Evolutionary conservation across 352 stramenopile species (phyloP), one percentile per base, ranked within the genome.

Genomic region (Phytophthora fragariaefolia): DNA sequence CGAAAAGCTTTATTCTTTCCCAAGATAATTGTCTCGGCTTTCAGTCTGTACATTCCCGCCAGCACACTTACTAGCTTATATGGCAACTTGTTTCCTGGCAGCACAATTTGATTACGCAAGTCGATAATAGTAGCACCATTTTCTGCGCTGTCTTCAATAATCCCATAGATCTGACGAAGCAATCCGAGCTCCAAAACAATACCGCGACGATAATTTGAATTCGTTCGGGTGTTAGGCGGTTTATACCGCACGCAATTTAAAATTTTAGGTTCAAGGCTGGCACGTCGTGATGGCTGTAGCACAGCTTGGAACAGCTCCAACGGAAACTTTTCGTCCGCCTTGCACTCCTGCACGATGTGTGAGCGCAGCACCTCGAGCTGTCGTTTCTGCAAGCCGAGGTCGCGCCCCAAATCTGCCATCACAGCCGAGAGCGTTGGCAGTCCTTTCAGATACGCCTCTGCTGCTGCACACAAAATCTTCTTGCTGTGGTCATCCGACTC

Each of bases 1-100:
- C 83, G 80, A 27, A 92, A 95, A 40, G 83, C 86, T 47, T 92
- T 91, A 64, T 92, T 93, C 62, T 95, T 95, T 20, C 86, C 84
- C 54, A 92, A 42, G 27, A 95, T 91, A 57, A 93, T 84, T 26
- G 80, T 80, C 59, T 93, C 83, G 6, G 84, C 86, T 53, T 82
- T 79, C n/a, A 95, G 47, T 17, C 74, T 85, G 57, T 95, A 95
- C 48, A 80, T 88, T 1, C 79, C 80, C 0, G 85, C 86, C 23
- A 93, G 52, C 2, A 91, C 76, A 30, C 80, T 79, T 50, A 93
- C 74, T 15, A 95, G 56, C 49, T 92, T 91, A 66, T 95, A 95
- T 8, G 86, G 86, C 23, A 95, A 55, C 45, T 92, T 92, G 61
- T 76, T 93, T 0, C 86, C 86, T 5, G 86, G 86, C 0, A 95